Base-by-base conservation (phyloP, 306 rosid genomes). In the Acacia crassicarpa region DNA sequence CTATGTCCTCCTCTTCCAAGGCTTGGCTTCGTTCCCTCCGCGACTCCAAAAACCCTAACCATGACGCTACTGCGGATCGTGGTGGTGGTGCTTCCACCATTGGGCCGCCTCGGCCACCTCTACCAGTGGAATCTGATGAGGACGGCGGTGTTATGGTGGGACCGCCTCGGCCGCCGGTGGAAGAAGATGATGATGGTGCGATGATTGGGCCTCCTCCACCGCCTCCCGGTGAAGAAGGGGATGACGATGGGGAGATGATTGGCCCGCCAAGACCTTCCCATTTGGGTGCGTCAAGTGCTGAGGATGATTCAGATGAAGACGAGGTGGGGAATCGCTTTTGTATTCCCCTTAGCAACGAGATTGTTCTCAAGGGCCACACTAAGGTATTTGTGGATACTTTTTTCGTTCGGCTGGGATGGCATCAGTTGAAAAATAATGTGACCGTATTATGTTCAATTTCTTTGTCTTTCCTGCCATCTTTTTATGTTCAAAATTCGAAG, bases 331-430 rank as follows among this genome's bases (percentile, higher is more conserved):
- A 85, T 48, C 89, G 78, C 32, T 88, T 72, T 81, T 89, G 95
- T 69, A 91, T 95, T 76, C 99, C 99, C 22, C 87, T 87, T n/a
- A 95, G 91, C 83, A 95, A 95, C 46, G 95, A 93, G 91, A 95
- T 95, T 82, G 95, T 90, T 25, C 97, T 95, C 69, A 91, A 93
- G 86, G 99, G 99, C 30, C 98, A 95, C 84, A 91, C 89, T 38
- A 95, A 95, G 97, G 98, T 91, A 80, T 41, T 4, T 3, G n/a
- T 8, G n/a, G 2, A 27, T 45, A 38, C 5, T 32, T 32, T 32
- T 38, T 38, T 38, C 0, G 6, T 38, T 6, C 0, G 38, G 41
- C 30, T 22, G 56, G 16, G 40, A 27, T 49, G 63, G 23, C 30
- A 16, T 17, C 1, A 12, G 30, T 12, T 53, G 7, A 33, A 43